phyloP scores from a whole-genome alignment of 1,139 yeast genomes.

The Schwanniomyces etchellsii region DNA sequence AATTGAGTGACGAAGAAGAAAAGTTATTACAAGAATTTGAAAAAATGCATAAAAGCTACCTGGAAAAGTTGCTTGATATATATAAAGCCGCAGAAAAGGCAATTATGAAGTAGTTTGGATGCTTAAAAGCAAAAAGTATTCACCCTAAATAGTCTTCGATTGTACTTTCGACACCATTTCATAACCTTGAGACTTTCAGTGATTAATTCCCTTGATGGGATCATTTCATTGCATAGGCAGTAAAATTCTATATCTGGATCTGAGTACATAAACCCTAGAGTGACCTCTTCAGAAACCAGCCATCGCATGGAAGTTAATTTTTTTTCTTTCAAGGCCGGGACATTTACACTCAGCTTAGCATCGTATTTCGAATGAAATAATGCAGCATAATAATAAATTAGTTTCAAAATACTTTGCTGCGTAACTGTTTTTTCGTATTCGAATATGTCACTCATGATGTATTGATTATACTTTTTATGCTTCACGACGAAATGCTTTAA shows the following conservation, averaged over 20 bases:
- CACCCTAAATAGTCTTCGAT: constrained; percentile 29
- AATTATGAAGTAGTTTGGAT: constrained; percentile 21
- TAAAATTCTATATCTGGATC: constrained; percentile 34
- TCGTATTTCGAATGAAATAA: constrained; percentile 23
- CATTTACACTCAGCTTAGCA: constrained; percentile 2
- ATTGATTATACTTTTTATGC: constrained; percentile 47
- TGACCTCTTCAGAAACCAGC: constrained; percentile 13
- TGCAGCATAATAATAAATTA: constrained; percentile 27
- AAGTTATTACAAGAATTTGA: constrained; percentile 58
- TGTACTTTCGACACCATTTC: constrained; percentile 35
- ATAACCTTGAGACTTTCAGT: constrained; percentile 27
- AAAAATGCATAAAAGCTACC: constrained; percentile 57
- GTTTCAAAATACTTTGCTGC: constrained; percentile 15
- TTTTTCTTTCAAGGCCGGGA: constrained; percentile 11
- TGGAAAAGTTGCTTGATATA: constrained; percentile 50
- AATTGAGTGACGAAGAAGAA: constrained; percentile 51
- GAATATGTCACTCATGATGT: constrained; percentile 23
- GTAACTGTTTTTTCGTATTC: constrained; percentile 11
- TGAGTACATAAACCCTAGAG: constrained; percentile 35
- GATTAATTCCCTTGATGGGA: constrained; percentile 27
- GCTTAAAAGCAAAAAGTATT: constrained; percentile 17
- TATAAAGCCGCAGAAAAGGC: constrained; percentile 58
- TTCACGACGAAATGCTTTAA: constrained; percentile 80
- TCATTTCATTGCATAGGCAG: constrained; percentile 28
- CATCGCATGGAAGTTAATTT: constrained; percentile 31